phyloP scores from a whole-genome alignment of 1,139 yeast species.

The Magnusiomyces clavatus region DNA sequence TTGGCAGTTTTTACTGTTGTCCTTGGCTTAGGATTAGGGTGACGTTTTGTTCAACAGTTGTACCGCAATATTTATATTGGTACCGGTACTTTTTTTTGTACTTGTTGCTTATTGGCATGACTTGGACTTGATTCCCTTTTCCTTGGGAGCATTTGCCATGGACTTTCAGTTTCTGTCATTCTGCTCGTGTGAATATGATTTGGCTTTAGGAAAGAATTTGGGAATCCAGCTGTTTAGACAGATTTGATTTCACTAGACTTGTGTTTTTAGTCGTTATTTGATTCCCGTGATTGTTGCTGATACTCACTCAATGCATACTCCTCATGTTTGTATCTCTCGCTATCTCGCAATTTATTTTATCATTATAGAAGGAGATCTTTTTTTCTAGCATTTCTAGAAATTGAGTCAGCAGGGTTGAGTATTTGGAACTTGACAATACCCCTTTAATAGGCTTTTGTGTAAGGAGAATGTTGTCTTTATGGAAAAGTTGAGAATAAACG shows the following conservation, averaged over 20 bases:
- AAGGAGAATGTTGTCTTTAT: background rate
- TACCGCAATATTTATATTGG: slow-evolving; percentile 3
- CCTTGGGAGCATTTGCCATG: background rate
- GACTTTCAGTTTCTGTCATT: background rate
- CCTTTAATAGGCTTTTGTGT: background rate
- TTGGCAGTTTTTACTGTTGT: background rate
- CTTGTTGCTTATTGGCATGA: slow-evolving; percentile 7
- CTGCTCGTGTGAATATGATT: background rate
- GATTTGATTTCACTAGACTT: too few species aligned
- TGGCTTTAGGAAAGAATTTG: too few species aligned
- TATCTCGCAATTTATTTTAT: background rate
- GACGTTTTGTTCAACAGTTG: slow-evolving; percentile 1
- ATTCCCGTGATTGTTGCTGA: background rate
- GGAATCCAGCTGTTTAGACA: too few species aligned
- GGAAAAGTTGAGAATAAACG: background rate
- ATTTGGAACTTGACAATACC: background rate
- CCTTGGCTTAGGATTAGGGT: background rate
- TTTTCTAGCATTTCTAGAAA: background rate
- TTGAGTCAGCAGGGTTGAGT: background rate
- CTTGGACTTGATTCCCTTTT: background rate
- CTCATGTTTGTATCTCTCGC: background rate
- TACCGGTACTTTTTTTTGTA: slow-evolving; percentile 2
- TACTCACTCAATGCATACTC: background rate
- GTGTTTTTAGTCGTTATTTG: too few species aligned
- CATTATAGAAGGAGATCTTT: too few species aligned